Evolutionary conservation across 176 grass and related monocot species (phyloP).

Genomic region (Coix lacrymajobi): DNA sequence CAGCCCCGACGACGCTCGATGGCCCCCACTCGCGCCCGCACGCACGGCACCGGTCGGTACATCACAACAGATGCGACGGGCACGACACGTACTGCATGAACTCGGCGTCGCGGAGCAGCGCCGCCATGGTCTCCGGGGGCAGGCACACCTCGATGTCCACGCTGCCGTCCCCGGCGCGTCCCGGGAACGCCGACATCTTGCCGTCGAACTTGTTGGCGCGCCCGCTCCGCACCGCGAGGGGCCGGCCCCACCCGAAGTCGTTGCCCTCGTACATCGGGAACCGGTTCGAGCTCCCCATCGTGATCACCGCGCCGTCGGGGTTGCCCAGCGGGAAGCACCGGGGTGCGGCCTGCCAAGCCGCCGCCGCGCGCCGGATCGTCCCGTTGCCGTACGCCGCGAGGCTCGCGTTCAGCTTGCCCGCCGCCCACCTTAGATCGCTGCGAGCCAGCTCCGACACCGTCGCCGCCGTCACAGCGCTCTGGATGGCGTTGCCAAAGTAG

Average conservation of each 20-base stretch:
- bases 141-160: conserved; percentile 96
- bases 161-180: conserved; percentile 57
- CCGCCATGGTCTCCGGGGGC: conserved; percentile 78
- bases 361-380: conserved; percentile 38
- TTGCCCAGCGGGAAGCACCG: conserved; percentile 93
- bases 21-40: background rate
- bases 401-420: conserved; percentile 52
- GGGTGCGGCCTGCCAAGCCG: conserved; percentile 77
- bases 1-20: background rate
- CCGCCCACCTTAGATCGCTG: conserved; percentile 60
- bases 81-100: conserved; percentile 92
- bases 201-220: conserved; percentile 94
- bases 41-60: background rate
- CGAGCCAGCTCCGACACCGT: conserved; percentile 60
- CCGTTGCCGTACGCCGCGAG: conserved; percentile 53
- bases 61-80: conserved; percentile 36
- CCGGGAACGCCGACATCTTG: conserved; percentile 94
- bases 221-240: conserved; percentile 78
- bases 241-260: conserved; percentile 86
- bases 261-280: conserved; percentile 96
- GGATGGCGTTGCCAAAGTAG: conserved; percentile 99
- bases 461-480: conserved; percentile 68
- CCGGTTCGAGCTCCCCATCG: conserved; percentile 93
- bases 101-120: conserved; percentile 76
- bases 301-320: conserved; percentile 84